phyloP scores from a whole-genome alignment of 306 rosid genomes.

The Lagenaria siceraria region DNA sequence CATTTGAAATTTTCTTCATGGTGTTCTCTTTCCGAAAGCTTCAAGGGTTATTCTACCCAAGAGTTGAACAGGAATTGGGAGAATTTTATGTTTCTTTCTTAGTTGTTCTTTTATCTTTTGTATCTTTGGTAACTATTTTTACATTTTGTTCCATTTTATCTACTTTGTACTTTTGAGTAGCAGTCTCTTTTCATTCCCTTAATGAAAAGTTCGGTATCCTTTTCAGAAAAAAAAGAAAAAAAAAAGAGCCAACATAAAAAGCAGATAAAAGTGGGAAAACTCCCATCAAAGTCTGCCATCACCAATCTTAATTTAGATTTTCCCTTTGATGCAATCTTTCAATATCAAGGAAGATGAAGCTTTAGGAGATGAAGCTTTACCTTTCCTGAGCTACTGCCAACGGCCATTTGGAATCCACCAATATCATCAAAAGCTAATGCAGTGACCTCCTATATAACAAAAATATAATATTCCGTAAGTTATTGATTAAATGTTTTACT shows the following conservation, averaged over 20 bases:
- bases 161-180: too few relatives aligned
- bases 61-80: too few relatives aligned
- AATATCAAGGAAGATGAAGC: not conserved
- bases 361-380: constrained; percentile 24
- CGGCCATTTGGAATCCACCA: constrained; percentile 77
- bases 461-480: not conserved
- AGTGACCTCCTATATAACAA: constrained; percentile 68
- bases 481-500: not conserved
- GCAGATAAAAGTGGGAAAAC: not conserved
- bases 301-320: not conserved
- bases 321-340: not conserved
- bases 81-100: too few relatives aligned
- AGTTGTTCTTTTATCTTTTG: too few relatives aligned
- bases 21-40: too few relatives aligned
- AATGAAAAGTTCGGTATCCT: too few relatives aligned
- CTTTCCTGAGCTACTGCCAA: constrained; percentile 93
- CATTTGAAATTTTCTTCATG: too few relatives aligned
- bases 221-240: too few relatives aligned
- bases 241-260: not conserved
- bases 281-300: not conserved
- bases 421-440: constrained; percentile 69
- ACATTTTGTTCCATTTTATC: too few relatives aligned
- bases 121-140: too few relatives aligned
- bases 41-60: too few relatives aligned
- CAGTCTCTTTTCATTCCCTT: too few relatives aligned